These are phyloP conservation scores for Calonectria pseudoreteaudii DNA, from an alignment of 2,329 filamentous ascomycete species.

Conservation along the genomic window DNA sequence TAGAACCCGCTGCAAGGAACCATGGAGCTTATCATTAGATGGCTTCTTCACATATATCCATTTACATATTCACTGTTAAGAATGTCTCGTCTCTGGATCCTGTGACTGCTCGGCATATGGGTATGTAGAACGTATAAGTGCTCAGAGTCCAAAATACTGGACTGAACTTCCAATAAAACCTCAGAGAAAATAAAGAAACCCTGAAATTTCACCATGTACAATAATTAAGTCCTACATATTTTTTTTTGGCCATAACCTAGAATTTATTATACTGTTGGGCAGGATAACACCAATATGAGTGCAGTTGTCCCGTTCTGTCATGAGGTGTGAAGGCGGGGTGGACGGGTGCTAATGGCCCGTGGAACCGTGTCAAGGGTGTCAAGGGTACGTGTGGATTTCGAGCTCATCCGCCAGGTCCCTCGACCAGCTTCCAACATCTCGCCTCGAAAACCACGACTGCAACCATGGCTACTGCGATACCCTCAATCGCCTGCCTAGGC, in stretches of 20 bases:
- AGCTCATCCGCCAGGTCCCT: slow-evolving; percentile 7
- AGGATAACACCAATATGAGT: neutral
- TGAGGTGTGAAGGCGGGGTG: neutral
- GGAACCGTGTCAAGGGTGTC: neutral
- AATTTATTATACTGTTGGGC: neutral
- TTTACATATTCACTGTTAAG: neutral
- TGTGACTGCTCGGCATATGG: neutral
- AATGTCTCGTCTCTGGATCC: neutral
- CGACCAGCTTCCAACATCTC: slow-evolving; percentile 36
- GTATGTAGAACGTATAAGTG: neutral
- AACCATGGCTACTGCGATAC: slow-evolving; percentile 70
- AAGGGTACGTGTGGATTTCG: slow-evolving; percentile 18
- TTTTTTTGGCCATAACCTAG: too few species aligned
- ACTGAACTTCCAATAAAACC: neutral
- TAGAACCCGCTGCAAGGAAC: neutral
- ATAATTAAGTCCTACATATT: neutral
- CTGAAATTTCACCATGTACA: neutral
- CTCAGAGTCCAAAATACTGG: neutral
- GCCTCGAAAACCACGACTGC: slow-evolving; percentile 30
- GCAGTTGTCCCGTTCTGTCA: neutral
- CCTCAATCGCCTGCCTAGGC: slow-evolving; percentile 92
- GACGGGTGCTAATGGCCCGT: neutral
- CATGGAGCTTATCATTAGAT: neutral
- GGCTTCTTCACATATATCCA: neutral
- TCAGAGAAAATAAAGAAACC: neutral